Percentiles rank a stretch among this genome's conserved stretches.
These are phyloP conservation scores for Penicillium rolfsii DNA, from an alignment of 2,329 filamentous ascomycete species.

Conservation along the genomic window DNA sequence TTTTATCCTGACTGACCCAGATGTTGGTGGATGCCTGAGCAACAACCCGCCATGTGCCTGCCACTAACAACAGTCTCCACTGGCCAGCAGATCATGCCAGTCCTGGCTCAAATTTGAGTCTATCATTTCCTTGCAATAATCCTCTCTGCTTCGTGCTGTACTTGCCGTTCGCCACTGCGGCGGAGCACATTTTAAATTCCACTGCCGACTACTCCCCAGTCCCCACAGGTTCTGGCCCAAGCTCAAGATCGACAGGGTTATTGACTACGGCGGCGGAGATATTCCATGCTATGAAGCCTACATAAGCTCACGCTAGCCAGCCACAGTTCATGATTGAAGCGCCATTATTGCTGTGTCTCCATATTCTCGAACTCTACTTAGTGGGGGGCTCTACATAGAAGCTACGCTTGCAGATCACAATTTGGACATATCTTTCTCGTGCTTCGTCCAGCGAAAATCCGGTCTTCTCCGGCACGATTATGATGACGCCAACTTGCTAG, in stretches of 20 bases:
- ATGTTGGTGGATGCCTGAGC: not conserved
- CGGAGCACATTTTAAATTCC: conserved; percentile 8
- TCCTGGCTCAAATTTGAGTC: conserved; percentile 7
- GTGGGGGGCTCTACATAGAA: conserved; percentile 1
- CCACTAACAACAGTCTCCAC: not conserved
- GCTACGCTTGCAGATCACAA: conserved; percentile 22
- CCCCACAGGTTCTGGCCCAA: not conserved
- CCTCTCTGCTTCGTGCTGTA: not conserved
- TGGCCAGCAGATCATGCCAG: not conserved
- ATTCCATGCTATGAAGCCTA: conserved; percentile 15
- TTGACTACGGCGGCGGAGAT: conserved; percentile 18
- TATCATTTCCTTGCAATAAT: not conserved
- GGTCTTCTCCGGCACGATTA: conserved; percentile 19
- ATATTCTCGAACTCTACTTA: conserved; percentile 6
- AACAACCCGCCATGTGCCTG: not conserved
- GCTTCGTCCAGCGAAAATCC: conserved; percentile 9
- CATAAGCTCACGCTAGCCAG: conserved; percentile 23
- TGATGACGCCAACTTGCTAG: not conserved
- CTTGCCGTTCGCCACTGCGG: conserved; percentile 1
- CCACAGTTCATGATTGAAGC: conserved; percentile 12
- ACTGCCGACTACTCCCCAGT: not conserved
- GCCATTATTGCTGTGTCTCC: not conserved
- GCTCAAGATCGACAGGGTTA: conserved; percentile 22
- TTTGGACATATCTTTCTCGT: conserved; percentile 8
- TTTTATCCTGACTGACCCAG: not conserved